Evolutionary conservation across 2,329 filamentous ascomycete species (phyloP).

Genomic region (Didymella pinodella): DNA sequence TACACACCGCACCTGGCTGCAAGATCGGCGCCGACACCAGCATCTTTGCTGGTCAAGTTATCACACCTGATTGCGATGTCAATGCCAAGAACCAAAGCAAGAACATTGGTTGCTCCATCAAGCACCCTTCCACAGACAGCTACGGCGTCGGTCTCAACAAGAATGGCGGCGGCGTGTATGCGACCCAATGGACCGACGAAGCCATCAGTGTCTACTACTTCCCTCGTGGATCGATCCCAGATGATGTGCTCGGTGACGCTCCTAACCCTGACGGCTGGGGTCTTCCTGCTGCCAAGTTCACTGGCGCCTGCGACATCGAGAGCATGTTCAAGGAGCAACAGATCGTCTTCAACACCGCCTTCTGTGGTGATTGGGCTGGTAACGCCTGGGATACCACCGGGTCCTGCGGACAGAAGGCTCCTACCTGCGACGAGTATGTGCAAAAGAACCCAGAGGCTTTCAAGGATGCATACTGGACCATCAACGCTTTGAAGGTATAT

Average conservation of each 20-base stretch:
- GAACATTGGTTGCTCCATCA: conserved; percentile 56
- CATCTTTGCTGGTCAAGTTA: conserved; percentile 59
- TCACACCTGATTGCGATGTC: conserved; percentile 60
- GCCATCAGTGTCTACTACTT: conserved; percentile 86
- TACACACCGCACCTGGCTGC: conserved; percentile 58
- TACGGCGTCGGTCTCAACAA: conserved; percentile 64
- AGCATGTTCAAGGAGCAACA: conserved; percentile 74
- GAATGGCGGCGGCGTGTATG: conserved; percentile 56
- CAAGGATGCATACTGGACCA: conserved; percentile 75
- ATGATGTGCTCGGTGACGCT: conserved; percentile 65
- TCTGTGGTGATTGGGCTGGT: conserved; percentile 87
- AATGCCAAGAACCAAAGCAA: conserved; percentile 49
- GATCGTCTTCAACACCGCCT: conserved; percentile 82
- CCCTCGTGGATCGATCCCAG: conserved; percentile 69
- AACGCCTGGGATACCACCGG: conserved; percentile 65
- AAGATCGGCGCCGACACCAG: conserved; percentile 47
- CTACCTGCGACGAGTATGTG: conserved; percentile 77
- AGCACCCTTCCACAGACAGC: conserved; percentile 49
- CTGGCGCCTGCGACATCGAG: conserved; percentile 73
- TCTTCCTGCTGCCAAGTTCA: conserved; percentile 72
- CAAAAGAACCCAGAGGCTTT: conserved; percentile 74
- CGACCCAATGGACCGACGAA: conserved; percentile 69
- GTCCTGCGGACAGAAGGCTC: conserved; percentile 67
- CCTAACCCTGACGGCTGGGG: conserved; percentile 77
- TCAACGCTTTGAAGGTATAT: conserved; percentile 59